A percentile compares a stretch with the other conserved stretches of the same genome.
phyloP scores from a whole-genome alignment of 371 early-diverging fungal genomes.

The Actinomucor elegans region DNA sequence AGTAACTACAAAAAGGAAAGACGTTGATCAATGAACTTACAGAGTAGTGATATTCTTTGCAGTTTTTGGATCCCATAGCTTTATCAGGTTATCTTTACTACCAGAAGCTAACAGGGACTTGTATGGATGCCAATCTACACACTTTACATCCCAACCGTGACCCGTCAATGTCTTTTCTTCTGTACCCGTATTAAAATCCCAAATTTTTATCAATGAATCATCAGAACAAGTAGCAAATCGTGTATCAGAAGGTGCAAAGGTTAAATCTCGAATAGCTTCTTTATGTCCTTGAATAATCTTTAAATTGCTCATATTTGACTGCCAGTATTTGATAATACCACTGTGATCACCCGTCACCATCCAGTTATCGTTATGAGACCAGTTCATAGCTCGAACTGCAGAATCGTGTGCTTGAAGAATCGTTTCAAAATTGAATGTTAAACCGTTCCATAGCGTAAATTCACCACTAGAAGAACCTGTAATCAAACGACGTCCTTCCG shows the following conservation, averaged over 20 bases:
- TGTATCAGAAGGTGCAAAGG: slow-evolving; percentile 72
- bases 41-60: slow-evolving; percentile 89
- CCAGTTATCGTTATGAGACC: slow-evolving; percentile 98
- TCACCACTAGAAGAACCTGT: slow-evolving; percentile 98
- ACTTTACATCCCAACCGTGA: slow-evolving; percentile 99
- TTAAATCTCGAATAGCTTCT: slow-evolving; percentile 91
- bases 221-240: slow-evolving; percentile 99
- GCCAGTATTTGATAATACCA: slow-evolving; percentile 99
- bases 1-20: not conserved
- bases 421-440: slow-evolving; percentile 99
- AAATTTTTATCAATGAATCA: slow-evolving; percentile 96
- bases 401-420: slow-evolving; percentile 98
- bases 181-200: slow-evolving; percentile 90
- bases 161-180: slow-evolving; percentile 90
- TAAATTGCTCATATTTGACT: slow-evolving; percentile 98
- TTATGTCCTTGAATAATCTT: slow-evolving; percentile 94
- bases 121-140: slow-evolving; percentile 98
- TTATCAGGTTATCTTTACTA: slow-evolving; percentile 97
- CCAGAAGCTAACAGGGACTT: slow-evolving; percentile 97
- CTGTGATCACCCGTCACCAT: slow-evolving; percentile 96
- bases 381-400: slow-evolving; percentile 95
- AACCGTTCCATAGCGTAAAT: slow-evolving; percentile 99
- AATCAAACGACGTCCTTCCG: slow-evolving; percentile 97
- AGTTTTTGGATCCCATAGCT: slow-evolving; percentile 99
- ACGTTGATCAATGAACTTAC: slow-evolving; percentile 43